phyloP scores from a whole-genome alignment of 768 basidiomycete genomes.

The Pleurotus tuber-regium region DNA sequence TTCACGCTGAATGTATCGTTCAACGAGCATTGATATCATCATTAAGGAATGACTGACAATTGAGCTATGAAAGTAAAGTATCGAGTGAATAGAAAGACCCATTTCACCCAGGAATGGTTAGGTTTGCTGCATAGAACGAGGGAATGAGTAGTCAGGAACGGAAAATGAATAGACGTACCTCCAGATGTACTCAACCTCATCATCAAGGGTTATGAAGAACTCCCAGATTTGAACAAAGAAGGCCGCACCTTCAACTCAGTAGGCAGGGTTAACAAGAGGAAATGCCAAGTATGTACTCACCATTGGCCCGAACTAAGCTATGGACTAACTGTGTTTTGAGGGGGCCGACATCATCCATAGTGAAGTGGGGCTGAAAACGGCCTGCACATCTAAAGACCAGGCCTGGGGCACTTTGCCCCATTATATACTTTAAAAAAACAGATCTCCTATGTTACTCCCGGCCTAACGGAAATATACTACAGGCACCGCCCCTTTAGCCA shows the following conservation, averaged over 20 bases:
- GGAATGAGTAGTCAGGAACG: background rate
- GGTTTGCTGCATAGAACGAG: constrained; percentile 19
- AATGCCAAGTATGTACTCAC: background rate
- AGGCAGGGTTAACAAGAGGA: too few species aligned
- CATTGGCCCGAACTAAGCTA: constrained; percentile 2
- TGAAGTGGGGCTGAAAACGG: too few species aligned
- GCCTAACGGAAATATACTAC: too few species aligned
- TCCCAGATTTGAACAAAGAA: constrained; percentile 8
- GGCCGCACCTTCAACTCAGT: constrained; percentile 5
- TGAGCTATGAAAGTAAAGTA: constrained; percentile 26
- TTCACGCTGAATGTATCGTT: constrained; percentile 1
- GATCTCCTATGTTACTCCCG: too few species aligned
- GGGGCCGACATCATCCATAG: too few species aligned
- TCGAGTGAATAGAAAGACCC: constrained; percentile 28
- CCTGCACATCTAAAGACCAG: too few species aligned
- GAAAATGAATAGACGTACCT: background rate
- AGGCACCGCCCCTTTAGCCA: too few species aligned
- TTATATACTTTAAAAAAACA: too few species aligned
- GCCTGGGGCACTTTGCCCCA: too few species aligned
- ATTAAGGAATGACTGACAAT: constrained; percentile 18
- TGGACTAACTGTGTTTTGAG: constrained; percentile 4
- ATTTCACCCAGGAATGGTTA: constrained; percentile 29
- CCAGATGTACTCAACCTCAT: constrained; percentile 12
- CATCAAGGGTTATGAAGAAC: constrained; percentile 10
- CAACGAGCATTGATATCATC: constrained; percentile 6